These are phyloP conservation scores for Wolfiporia cocos DNA, from an alignment of 1,284 basidiomycete genomes.

Conservation along the genomic window DNA sequence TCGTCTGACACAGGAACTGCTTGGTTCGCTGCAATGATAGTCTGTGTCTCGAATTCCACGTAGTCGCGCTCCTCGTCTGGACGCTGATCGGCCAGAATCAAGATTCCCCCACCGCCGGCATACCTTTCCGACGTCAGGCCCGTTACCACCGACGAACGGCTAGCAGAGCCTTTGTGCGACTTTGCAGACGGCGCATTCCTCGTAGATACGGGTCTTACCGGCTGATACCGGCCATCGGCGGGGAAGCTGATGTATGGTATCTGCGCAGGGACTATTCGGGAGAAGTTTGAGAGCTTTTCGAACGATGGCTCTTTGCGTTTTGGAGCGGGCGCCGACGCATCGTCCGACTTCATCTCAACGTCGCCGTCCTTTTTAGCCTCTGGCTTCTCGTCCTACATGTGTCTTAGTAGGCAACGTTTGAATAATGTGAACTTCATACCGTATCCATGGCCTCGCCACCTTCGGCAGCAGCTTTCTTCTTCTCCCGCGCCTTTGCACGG, in stretches of 20 bases:
- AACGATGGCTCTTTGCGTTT: conserved; percentile 75
- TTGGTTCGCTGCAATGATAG: conserved; percentile 31
- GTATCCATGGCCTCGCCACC: conserved; percentile 72
- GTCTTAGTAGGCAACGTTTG: conserved; percentile 5
- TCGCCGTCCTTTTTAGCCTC: conserved; percentile 60
- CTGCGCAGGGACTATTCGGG: conserved; percentile 90
- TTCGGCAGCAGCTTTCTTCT: conserved; percentile 78
- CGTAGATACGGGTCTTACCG: conserved; percentile 79
- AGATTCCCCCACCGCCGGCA: conserved; percentile 78
- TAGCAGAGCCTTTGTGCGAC: conserved; percentile 27
- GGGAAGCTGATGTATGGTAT: conserved; percentile 84
- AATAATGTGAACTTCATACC: conserved; percentile 37
- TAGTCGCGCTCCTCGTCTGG: conserved; percentile 67
- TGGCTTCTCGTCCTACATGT: conserved; percentile 44
- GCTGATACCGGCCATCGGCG: conserved; percentile 74
- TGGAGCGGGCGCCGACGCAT: conserved; percentile 28
- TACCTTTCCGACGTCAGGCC: conserved; percentile 48
- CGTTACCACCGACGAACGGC: conserved; percentile 17
- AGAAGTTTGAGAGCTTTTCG: conserved; percentile 83
- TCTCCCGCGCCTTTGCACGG: conserved; percentile 88
- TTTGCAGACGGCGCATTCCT: conserved; percentile 32
- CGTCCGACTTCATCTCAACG: conserved; percentile 69
- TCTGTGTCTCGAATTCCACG: conserved; percentile 59
- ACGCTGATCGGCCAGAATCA: conserved; percentile 68
- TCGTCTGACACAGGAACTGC: conserved; percentile 19